Conservation (phyloP, 2,329 filamentous ascomycete genomes). For the Alternaria sp. region DNA sequence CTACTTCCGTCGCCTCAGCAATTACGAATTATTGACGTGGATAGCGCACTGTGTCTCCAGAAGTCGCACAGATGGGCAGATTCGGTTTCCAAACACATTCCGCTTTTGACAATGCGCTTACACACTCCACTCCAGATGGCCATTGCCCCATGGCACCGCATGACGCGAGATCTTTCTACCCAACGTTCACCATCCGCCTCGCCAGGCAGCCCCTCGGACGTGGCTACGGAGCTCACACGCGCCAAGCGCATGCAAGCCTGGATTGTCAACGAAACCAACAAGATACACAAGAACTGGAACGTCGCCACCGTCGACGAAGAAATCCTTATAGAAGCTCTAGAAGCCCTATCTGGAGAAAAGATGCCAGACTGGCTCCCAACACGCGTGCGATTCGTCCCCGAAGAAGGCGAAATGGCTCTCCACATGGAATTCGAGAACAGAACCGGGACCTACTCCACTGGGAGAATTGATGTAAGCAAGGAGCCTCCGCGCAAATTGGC, state of each 20-base stretch:
- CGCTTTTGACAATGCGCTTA: conserved; percentile 36
- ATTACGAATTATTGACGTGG: conserved; percentile 23
- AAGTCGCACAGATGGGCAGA: conserved; percentile 31
- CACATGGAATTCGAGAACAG: conserved; percentile 34
- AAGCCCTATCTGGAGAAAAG: conserved; percentile 32
- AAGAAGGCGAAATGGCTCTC: conserved; percentile 39
- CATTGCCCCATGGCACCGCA: conserved; percentile 34
- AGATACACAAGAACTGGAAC: conserved; percentile 31
- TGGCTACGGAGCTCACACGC: conserved; percentile 6
- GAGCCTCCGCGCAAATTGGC: conserved; percentile 3
- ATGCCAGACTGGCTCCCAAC: conserved; percentile 40
- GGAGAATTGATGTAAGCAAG: conserved; percentile 9
- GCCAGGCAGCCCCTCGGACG: background rate
- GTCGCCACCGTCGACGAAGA: conserved; percentile 26
- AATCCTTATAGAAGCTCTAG: conserved; percentile 26
- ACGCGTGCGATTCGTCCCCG: conserved; percentile 32
- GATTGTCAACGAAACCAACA: conserved; percentile 28
- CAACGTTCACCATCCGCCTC: background rate
- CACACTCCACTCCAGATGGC: conserved; percentile 36
- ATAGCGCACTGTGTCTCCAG: conserved; percentile 28
- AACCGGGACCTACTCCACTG: conserved; percentile 11
- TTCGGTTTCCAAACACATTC: conserved; percentile 24
- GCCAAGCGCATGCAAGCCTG: conserved; percentile 33
- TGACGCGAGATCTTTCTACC: conserved; percentile 11
- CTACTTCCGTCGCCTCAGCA: conserved; percentile 21